Evolutionary conservation across 495 filamentous ascomycete species (phyloP), one percentile per base, ranked within the genome.

Genomic region (Trypethelium eluteriae): DNA sequence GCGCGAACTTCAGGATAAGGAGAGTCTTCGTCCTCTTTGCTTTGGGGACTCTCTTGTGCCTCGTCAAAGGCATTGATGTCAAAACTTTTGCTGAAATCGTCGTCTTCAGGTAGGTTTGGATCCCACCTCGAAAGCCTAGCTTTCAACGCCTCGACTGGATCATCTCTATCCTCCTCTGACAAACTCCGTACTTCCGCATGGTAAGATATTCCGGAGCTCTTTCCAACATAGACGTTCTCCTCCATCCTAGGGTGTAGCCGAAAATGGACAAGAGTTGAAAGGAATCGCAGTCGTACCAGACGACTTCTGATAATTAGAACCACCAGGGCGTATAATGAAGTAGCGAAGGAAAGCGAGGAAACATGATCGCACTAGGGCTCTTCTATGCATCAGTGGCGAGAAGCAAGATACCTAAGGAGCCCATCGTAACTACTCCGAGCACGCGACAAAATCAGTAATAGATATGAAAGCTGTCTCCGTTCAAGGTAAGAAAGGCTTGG

Each of bases 11-110:
- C 49, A 38, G 64, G 49, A 44, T 69, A 63, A 3, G 64, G 64
- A 3, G 49, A 61, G 56, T 70, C 47, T 67, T 90, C 86, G 72
- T 90, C 87, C 68, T 76, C 77, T 1, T 68, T 62, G 0, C 68
- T 36, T 18, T 59, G 11, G 3, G 53, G 10, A 4, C 6, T 14
- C 18, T 35, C 70, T 34, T 62, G 62, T 2, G 70, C 66, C 57
- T 80, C 73, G 56, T 82, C 76, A 76, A 74, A 5, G 73, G 74
- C 1, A 62, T 71, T 70, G 36, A 67, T 67, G 77, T 76, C 66
- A 74, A 71, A 59, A 64, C 66, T 69, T 63, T 71, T 70, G 18
- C 62, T 70, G 64, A 72, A 71, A 3, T 72, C 68, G 66, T 78
- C 69, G 49, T 79, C 78, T 14, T 72, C 76, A 6, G 80, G 81